Evolutionary conservation across 2,329 filamentous ascomycete genomes (phyloP).

Genomic region (Huntiella savannae): DNA sequence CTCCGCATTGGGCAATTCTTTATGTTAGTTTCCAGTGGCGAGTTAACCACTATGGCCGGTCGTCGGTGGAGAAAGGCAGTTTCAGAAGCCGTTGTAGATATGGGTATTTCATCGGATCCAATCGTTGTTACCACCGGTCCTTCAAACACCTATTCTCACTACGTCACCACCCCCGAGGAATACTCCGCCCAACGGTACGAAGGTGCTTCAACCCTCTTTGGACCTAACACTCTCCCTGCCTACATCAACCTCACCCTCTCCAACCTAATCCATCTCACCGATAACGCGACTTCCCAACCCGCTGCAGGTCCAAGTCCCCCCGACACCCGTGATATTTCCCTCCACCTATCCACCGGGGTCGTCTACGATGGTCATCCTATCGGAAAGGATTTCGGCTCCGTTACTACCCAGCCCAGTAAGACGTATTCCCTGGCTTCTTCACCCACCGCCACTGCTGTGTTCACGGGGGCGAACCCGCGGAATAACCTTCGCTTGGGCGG

Average conservation of each 20-base stretch:
- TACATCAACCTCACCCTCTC: conserved; percentile 65
- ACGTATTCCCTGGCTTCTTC: conserved; percentile 13
- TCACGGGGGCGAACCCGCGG: conserved; percentile 72
- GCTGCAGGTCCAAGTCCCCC: conserved; percentile 43
- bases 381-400: conserved; percentile 50
- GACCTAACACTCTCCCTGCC: conserved; percentile 64
- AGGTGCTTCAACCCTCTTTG: conserved; percentile 74
- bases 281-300: conserved; percentile 22
- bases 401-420: conserved; percentile 32
- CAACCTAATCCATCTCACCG: conserved; percentile 46
- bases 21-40: conserved; percentile 69
- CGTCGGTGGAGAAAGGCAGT: conserved; percentile 66
- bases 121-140: conserved; percentile 69
- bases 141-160: conserved; percentile 61
- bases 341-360: conserved; percentile 64
- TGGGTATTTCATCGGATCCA: conserved; percentile 31
- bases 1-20: conserved; percentile 68
- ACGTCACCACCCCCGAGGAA: conserved; percentile 16
- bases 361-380: conserved; percentile 49
- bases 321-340: conserved; percentile 53
- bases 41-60: conserved; percentile 82
- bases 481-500: conserved; percentile 65
- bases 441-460: conserved; percentile 43
- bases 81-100: conserved; percentile 25
- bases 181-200: conserved; percentile 63